phyloP scores from a whole-genome alignment of 176 grass and related monocot species.

The Carex pumila region DNA sequence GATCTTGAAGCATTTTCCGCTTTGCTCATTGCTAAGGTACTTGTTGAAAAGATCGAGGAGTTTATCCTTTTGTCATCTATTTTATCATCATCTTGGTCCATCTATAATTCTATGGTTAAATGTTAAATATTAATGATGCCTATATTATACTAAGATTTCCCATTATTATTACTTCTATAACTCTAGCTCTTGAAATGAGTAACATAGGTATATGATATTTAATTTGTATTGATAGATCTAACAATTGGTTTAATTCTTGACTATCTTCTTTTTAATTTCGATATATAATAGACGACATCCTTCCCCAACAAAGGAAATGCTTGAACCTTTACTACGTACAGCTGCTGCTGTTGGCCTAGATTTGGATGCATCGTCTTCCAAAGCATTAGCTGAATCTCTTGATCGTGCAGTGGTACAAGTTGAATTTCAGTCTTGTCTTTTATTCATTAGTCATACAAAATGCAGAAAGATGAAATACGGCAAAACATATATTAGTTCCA shows the following conservation, averaged over 20 bases:
- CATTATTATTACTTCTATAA: background rate
- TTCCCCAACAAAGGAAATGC: slow-evolving; percentile 92
- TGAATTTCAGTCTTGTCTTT: slow-evolving; percentile 14
- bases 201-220: background rate
- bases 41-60: background rate
- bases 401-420: slow-evolving; percentile 67
- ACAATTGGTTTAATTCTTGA: slow-evolving; percentile 16
- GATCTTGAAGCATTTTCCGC: slow-evolving; percentile 85
- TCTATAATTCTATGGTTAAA: background rate
- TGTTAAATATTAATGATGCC: background rate
- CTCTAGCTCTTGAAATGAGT: background rate
- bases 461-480: background rate
- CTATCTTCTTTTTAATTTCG: slow-evolving; percentile 26
- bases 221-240: background rate
- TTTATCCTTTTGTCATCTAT: background rate
- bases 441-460: background rate
- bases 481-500: background rate
- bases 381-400: slow-evolving; percentile 97
- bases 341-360: slow-evolving; percentile 75
- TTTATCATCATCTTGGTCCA: background rate
- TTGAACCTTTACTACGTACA: slow-evolving; percentile 86
- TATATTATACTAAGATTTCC: background rate
- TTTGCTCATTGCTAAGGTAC: slow-evolving; percentile 81
- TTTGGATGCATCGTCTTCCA: slow-evolving; percentile 89
- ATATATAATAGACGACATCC: slow-evolving; percentile 70